Percentiles rank a stretch among this genome's conserved stretches.
Evolutionary conservation across 306 rosid genomes (phyloP).

Genomic region (Senna tora): DNA sequence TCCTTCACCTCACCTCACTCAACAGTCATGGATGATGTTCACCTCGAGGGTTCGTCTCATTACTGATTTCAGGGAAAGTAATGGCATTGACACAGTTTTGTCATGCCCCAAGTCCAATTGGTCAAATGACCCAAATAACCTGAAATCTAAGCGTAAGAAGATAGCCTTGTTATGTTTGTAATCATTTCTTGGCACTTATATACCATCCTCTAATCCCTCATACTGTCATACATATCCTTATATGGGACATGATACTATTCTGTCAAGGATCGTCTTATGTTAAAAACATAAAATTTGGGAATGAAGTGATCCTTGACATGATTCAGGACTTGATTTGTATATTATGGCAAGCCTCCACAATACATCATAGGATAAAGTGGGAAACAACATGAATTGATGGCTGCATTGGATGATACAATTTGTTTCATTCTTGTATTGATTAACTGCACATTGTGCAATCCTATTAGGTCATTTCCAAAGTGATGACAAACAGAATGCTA

Average conservation of each 20-base stretch:
- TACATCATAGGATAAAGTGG: no score
- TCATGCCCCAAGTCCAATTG: background rate
- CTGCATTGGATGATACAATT: no score
- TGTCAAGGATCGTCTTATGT: no score
- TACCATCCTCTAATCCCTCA: background rate
- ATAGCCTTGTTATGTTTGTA: background rate
- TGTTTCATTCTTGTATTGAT: no score
- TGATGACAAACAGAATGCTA: no score
- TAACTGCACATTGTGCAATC: no score
- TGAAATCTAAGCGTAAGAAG: background rate
- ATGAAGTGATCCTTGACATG: background rate
- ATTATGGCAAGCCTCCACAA: background rate
- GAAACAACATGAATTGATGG: no score
- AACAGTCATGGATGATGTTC: no score
- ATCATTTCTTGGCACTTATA: background rate
- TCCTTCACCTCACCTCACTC: no score
- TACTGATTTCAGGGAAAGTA: background rate
- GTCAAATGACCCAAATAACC: background rate
- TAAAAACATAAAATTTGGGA: background rate
- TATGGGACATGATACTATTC: background rate
- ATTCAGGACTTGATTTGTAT: background rate
- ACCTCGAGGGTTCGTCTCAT: no score
- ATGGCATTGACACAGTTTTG: background rate
- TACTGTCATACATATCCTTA: background rate
- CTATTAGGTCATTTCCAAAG: no score